Base-by-base conservation (phyloP, 129 eudicot genomes). In the Lactuca sativa region DNA sequence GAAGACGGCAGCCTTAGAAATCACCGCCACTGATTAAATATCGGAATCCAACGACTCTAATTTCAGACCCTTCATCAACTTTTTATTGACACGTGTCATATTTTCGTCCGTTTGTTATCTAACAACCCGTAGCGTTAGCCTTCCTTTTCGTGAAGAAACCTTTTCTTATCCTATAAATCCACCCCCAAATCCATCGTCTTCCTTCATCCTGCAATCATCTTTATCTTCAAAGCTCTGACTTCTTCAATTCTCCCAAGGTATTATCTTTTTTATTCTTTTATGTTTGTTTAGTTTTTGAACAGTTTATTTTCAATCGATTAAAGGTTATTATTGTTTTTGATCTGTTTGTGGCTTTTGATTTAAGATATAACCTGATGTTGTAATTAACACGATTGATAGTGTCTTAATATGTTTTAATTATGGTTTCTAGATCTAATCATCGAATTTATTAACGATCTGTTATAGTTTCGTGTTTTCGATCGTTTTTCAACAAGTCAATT, bases 211-310 rank as follows among this genome's bases (percentile, higher is more conserved):
- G 18, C 51, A 9, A 62, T 62, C 30, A 14, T 53, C 58, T 38
- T 38, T 41, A 62, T 38, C 5, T 34, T 10, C 52, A 37, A 14
- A 37, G 10, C 15, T 37, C 52, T 11, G 40, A 59, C 3, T 25
- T 13, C 64, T 40, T n/a, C 32, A 38, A 62, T 62, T 62, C 52
- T 47, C 52, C 38, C 67, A 62, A 62, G 67, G 67, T 62, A 62
- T 47, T 10, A 3, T 2, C 12, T 2, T 47, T 2, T 47, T 36
- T 4, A n/a, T 36, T 2, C 47, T 12, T 32, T 61, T n/a, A 4
- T 33, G 12, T 2, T 61, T 61, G 1, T 61, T n/a, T 38, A 1
- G 9, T 38, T 38, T 16, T 37, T 12, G 4, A 9, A 8, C 49
- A 4, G 58, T 10, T 47, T 47, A 4, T 47, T 12, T 47, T 47